These are phyloP conservation scores for Straminergon stramineum DNA, from an alignment of 225 moss, liverwort and hornwort genomes.

Conservation along the genomic window DNA sequence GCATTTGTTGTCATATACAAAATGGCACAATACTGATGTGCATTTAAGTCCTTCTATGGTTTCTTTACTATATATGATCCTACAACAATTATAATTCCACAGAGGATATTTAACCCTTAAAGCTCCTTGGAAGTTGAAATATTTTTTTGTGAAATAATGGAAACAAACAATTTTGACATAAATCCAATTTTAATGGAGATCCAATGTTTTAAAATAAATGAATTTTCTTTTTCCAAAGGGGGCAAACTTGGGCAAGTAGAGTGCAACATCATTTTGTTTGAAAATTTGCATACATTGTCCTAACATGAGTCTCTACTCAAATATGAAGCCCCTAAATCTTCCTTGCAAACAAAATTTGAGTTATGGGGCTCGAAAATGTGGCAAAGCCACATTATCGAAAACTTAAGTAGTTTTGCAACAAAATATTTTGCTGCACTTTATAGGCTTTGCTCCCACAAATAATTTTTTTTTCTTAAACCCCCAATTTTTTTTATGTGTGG, in stretches of 20 bases:
- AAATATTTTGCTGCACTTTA: neutral
- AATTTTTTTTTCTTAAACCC: neutral
- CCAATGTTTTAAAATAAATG: neutral
- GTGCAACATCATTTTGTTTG: neutral
- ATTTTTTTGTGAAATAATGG: too few species aligned
- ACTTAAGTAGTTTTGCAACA: fast-evolving
- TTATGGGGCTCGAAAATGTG: fast-evolving
- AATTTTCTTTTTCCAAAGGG: neutral
- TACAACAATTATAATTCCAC: neutral
- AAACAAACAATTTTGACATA: fast-evolving
- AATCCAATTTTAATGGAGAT: neutral
- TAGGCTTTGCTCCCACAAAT: neutral
- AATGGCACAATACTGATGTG: neutral
- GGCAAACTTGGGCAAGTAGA: fast-evolving
- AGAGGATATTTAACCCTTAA: too few species aligned
- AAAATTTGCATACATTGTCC: neutral
- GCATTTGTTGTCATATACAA: too few species aligned
- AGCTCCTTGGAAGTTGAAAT: too few species aligned
- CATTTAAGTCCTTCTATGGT: neutral
- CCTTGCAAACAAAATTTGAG: neutral
- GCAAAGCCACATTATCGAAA: neutral
- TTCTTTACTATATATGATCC: neutral
- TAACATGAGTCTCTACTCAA: neutral
- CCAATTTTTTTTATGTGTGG: neutral
- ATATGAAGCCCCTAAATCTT: too few species aligned